Conservation (phyloP, 148 eudicot species). For the Rhododendron ovatum region DNA sequence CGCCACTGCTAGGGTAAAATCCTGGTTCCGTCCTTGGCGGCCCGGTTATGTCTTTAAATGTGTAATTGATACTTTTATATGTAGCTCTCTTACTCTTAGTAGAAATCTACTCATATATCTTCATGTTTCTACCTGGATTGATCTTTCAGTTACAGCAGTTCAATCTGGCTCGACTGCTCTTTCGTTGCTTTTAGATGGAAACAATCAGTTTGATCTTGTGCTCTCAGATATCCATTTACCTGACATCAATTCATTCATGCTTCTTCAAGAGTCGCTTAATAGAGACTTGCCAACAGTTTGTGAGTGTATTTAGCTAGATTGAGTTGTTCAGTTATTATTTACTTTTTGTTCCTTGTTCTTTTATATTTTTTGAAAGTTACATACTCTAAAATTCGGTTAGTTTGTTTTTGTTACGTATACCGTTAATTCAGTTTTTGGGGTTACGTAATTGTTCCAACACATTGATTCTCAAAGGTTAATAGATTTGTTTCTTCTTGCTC, state of each 20-base stretch:
- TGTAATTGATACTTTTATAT: background rate
- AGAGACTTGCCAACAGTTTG: constrained; percentile 6
- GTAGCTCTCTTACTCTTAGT: background rate
- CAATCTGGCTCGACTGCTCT: constrained; percentile 3
- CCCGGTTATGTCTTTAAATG: background rate
- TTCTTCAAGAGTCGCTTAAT: background rate
- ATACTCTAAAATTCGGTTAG: background rate
- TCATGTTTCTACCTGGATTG: background rate
- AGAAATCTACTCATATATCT: background rate
- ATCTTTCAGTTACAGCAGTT: constrained; percentile 5
- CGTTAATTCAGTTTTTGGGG: background rate
- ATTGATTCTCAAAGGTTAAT: background rate
- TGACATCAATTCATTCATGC: background rate
- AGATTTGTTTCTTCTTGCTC: background rate
- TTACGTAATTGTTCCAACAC: background rate
- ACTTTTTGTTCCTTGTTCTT: background rate
- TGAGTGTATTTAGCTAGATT: background rate
- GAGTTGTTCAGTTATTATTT: background rate
- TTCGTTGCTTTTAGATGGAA: background rate
- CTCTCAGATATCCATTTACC: background rate
- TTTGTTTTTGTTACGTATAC: background rate
- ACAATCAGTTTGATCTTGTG: constrained; percentile 2
- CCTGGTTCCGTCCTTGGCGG: too few species aligned
- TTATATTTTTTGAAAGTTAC: background rate
- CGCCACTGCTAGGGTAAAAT: too few species aligned